Conservation (phyloP, 1,284 basidiomycete species). For the Ganoderma meredithae region DNA sequence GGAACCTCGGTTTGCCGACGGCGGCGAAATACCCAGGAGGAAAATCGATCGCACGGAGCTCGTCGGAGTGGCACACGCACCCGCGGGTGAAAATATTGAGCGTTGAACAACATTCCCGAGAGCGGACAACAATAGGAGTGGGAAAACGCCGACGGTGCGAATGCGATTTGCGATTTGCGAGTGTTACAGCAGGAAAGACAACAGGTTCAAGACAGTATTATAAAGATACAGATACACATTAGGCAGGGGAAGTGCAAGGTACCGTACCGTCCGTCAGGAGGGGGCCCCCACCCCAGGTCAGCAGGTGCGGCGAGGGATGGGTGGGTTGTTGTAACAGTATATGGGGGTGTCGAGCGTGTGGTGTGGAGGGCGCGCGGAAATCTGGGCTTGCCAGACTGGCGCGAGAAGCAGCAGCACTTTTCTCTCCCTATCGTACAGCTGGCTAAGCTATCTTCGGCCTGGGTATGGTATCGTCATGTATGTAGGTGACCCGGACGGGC, state of each 20-base stretch:
- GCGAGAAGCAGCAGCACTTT: slow-evolving; percentile 20
- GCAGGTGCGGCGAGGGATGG: neutral
- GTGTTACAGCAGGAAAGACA: neutral
- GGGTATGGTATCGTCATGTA: slow-evolving; percentile 16
- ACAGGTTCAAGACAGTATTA: slow-evolving; percentile 16
- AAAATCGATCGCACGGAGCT: neutral
- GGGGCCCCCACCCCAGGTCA: neutral
- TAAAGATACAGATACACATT: slow-evolving; percentile 28
- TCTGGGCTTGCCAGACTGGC: slow-evolving; percentile 13
- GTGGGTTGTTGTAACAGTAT: neutral
- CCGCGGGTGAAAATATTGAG: neutral
- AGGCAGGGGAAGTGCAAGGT: slow-evolving; percentile 16
- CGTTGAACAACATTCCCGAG: neutral
- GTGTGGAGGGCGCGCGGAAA: neutral
- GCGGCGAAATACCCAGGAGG: neutral
- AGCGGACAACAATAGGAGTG: neutral
- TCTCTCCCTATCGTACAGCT: slow-evolving; percentile 13
- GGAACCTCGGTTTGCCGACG: neutral
- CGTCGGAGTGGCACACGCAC: neutral
- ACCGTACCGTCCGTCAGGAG: slow-evolving; percentile 6
- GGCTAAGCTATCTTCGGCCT: slow-evolving; percentile 5
- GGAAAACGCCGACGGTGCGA: slow-evolving; percentile 2
- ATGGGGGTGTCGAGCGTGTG: neutral
- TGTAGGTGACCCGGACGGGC: slow-evolving; percentile 15
- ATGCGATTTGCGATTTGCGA: slow-evolving; percentile 2